Conservation (phyloP, 257 asterid species). For the Petrea volubilis region DNA sequence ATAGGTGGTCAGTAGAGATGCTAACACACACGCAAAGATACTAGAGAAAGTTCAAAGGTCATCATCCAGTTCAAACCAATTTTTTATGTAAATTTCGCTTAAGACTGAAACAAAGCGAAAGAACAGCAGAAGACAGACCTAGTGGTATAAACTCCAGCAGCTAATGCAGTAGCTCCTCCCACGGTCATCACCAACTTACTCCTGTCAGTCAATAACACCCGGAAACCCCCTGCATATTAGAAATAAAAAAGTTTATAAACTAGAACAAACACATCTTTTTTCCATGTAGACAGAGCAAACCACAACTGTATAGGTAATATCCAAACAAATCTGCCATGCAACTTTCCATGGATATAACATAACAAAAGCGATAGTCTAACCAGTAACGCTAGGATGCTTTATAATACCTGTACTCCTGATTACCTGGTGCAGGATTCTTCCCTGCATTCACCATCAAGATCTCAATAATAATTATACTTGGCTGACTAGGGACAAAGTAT, state of each 20-base stretch:
- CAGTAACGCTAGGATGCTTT: not conserved
- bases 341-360: slow-evolving; percentile 1
- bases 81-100: not conserved
- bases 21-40: not conserved
- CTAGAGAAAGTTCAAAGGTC: not conserved
- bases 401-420: not conserved
- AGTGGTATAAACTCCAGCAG: slow-evolving; percentile 97
- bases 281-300: slow-evolving; percentile 7
- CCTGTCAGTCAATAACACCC: slow-evolving; percentile 80
- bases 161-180: slow-evolving; percentile 98
- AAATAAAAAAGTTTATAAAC: slow-evolving; percentile 8
- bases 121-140: slow-evolving; percentile 48
- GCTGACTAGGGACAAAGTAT: too few species aligned
- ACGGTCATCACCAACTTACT: slow-evolving; percentile 83
- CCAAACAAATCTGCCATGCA: slow-evolving; percentile 3
- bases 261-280: not conserved
- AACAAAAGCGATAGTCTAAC: not conserved
- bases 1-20: slow-evolving; percentile 6
- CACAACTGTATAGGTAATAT: slow-evolving; percentile 16
- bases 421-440: not conserved
- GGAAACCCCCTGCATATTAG: slow-evolving; percentile 70
- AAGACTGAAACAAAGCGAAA: not conserved
- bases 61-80: not conserved
- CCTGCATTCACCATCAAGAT: slow-evolving; percentile 3
- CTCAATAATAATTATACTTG: not conserved